These are phyloP conservation scores for Leccinum olivaceopallidum DNA, from an alignment of 768 basidiomycete genomes.

Conservation along the genomic window DNA sequence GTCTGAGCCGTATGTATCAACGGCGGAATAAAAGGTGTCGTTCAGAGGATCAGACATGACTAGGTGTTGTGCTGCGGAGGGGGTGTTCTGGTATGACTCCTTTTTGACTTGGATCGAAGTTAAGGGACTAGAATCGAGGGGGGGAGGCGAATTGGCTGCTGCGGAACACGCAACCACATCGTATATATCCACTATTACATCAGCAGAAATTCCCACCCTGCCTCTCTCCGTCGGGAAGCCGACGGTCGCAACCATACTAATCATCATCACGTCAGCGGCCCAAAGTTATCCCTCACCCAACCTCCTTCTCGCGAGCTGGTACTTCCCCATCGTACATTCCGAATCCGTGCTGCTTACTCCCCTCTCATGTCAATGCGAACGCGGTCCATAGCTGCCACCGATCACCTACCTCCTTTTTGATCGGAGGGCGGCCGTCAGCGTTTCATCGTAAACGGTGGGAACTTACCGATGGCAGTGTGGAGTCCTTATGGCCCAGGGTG, in stretches of 20 bases:
- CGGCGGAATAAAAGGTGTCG: slow-evolving; percentile 35
- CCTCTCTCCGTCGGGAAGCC: slow-evolving; percentile 22
- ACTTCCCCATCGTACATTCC: slow-evolving; percentile 1
- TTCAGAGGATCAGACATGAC: slow-evolving; percentile 34
- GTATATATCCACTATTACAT: slow-evolving; percentile 39
- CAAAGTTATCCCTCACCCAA: neutral
- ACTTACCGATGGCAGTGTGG: slow-evolving; percentile 9
- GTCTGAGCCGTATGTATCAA: slow-evolving; percentile 37
- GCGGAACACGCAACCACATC: slow-evolving; percentile 34
- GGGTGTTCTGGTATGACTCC: slow-evolving; percentile 13
- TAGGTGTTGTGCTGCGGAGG: slow-evolving; percentile 28
- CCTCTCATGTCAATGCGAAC: slow-evolving; percentile 12
- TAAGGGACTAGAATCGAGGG: slow-evolving; percentile 4
- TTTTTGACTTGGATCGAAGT: slow-evolving; percentile 19
- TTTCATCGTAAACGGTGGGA: slow-evolving; percentile 5
- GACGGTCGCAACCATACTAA: slow-evolving; percentile 10
- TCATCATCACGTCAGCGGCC: slow-evolving; percentile 20
- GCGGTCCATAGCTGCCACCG: slow-evolving; percentile 26
- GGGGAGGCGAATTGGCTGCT: slow-evolving; percentile 22
- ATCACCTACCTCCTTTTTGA: slow-evolving; percentile 26
- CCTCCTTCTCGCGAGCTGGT: neutral
- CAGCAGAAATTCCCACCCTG: slow-evolving; percentile 35
- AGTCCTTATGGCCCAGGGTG: neutral
- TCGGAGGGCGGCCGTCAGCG: slow-evolving; percentile 18
- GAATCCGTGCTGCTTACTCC: slow-evolving; percentile 3